Base-by-base conservation (phyloP, 345 rosid species). In the Brassica cretica region DNA sequence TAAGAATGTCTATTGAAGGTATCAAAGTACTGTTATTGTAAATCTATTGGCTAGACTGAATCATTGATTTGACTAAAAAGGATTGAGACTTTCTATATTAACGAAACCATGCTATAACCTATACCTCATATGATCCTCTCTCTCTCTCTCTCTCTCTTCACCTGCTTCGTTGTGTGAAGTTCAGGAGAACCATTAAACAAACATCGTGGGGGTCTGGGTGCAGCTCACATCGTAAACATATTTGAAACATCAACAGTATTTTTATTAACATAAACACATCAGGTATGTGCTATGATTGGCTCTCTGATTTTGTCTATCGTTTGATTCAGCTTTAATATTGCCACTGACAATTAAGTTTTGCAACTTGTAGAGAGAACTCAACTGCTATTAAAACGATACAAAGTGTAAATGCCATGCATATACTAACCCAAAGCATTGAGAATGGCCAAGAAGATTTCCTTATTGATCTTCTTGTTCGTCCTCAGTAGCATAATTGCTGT, bases 391-490 rank as follows among this genome's bases (percentile, higher is more conserved):
- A 74, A 74, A 32, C 33, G 77, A 8, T 14, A 29, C 0, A 0
- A 55, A 19, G 18, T 33, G 10, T 83, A 5, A 66, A 19, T 19
- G 21, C 21, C 21, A 58, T 56, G 59, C 55, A 84, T 85, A 18
- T 81, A 82, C 8, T 79, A 37, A 25, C 27, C 18, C 30, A 39
- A 56, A 37, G 55, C 59, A 2, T 0, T 55, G 65, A 24, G 6
- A 37, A 74, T 1, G 65, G n/a, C 35, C 71, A 18, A 64, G 62
- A 74, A 21, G 18, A 14, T 14, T 66, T 25, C n/a, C 35, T 35
- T 15, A 6, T 27, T 0, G 1, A 2, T 67, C 32, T 59, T 75
- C 58, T 75, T 0, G 68, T 59, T 67, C 18, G 6, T 58, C 1
- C n/a, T 75, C 58, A 65, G 30, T 8, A 39, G 49, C 49, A 33